These are phyloP conservation scores for Fusarium dimerum DNA, from an alignment of 2,329 filamentous ascomycete genomes.

Conservation along the genomic window DNA sequence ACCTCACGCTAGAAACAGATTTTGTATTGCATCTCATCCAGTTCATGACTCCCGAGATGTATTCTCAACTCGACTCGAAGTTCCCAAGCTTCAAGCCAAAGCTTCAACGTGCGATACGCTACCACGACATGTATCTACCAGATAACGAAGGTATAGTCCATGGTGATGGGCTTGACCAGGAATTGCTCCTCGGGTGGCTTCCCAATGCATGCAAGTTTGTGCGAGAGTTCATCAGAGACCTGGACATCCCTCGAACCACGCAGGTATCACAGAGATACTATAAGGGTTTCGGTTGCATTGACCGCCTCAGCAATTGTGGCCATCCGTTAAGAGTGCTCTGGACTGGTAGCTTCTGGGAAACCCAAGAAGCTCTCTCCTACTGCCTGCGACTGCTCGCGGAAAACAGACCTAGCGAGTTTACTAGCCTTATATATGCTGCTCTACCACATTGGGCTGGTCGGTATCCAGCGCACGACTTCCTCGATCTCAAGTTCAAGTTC, in stretches of 20 bases:
- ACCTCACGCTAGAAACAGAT: not conserved
- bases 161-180: no score
- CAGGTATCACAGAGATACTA: no score
- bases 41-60: slow-evolving; percentile 3
- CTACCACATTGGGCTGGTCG: not conserved
- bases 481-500: not conserved
- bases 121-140: no score
- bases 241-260: not conserved
- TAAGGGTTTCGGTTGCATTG: no score
- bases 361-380: not conserved
- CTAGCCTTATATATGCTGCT: not conserved
- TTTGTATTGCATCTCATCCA: not conserved
- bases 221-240: accelerated
- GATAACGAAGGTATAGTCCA: no score
- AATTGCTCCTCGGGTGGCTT: no score
- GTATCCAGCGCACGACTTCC: not conserved
- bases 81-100: not conserved
- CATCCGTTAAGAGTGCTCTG: no score
- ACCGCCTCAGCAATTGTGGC: no score
- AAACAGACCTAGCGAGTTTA: not conserved
- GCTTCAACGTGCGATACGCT: no score
- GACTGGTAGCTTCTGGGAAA: not conserved
- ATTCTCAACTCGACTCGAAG: not conserved
- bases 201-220: no score
- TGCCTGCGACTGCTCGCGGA: not conserved